phyloP scores from a whole-genome alignment of 2,329 filamentous ascomycete species.

The Calonectria ilicicola region DNA sequence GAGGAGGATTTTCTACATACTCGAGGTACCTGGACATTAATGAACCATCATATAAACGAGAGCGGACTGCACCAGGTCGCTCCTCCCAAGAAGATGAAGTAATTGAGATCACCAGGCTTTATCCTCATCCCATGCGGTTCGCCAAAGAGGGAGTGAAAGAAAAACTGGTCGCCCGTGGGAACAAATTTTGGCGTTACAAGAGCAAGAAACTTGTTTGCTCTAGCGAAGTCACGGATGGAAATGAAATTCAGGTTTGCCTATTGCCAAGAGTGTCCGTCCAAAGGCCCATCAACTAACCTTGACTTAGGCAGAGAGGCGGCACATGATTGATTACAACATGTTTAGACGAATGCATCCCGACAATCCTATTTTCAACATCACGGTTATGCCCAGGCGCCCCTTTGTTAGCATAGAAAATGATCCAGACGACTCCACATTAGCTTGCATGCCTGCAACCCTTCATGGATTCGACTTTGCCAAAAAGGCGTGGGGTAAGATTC shows the following conservation, averaged over 20 bases:
- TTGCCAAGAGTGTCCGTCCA: too few relatives aligned
- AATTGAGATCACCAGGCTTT: neutral
- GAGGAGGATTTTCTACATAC: neutral
- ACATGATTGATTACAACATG: constrained; percentile 26
- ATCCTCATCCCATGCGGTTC: constrained; percentile 1
- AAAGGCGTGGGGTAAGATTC: constrained; percentile 19
- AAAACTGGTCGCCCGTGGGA: constrained; percentile 10
- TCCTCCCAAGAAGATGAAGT: neutral
- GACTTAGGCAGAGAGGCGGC: constrained; percentile 10
- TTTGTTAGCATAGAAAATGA: neutral
- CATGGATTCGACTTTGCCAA: constrained; percentile 24
- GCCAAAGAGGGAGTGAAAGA: neutral
- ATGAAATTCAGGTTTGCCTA: neutral
- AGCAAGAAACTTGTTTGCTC: neutral
- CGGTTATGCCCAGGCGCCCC: neutral
- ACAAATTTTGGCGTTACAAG: constrained; percentile 9
- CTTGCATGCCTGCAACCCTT: neutral
- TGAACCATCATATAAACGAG: neutral
- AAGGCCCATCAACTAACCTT: neutral
- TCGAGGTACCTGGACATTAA: fast-evolving
- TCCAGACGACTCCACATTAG: neutral
- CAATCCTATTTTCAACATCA: neutral
- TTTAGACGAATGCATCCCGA: constrained; percentile 5
- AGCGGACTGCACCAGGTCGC: neutral
- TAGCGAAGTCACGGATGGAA: neutral